Percentiles rank a stretch among this genome's conserved stretches.
phyloP scores from a whole-genome alignment of 495 filamentous ascomycete species.

The Tuber indicum region DNA sequence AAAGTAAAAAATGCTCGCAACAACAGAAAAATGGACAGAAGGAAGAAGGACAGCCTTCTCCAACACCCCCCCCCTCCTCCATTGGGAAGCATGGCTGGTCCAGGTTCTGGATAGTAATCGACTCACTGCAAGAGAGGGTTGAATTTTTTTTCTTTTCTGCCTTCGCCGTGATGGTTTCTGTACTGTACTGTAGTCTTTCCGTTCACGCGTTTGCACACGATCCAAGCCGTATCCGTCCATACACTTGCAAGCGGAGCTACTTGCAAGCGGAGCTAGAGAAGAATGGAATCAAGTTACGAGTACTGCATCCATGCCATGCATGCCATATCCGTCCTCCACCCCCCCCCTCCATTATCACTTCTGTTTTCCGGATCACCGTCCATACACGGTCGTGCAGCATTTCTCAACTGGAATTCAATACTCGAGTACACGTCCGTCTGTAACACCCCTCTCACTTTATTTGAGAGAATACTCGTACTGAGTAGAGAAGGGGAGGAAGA shows the following conservation, averaged over 20 bases:
- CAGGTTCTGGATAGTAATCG: conserved; percentile 17
- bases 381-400: conserved; percentile 24
- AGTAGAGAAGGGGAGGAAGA: neutral
- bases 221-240: no score
- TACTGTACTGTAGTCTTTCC: conserved; percentile 7
- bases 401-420: conserved; percentile 26
- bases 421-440: conserved; percentile 23
- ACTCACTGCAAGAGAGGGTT: conserved; percentile 17
- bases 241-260: neutral
- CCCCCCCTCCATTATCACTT: neutral
- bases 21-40: neutral
- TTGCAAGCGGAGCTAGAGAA: conserved; percentile 6
- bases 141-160: conserved; percentile 15
- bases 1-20: neutral
- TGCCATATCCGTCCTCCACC: conserved; percentile 10
- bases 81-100: conserved; percentile 18
- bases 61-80: neutral
- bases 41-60: neutral
- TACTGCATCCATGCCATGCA: conserved; percentile 9
- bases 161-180: conserved; percentile 16
- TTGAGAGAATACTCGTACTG: neutral
- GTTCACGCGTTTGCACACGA: conserved; percentile 7
- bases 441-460: conserved; percentile 11
- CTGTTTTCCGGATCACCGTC: conserved; percentile 8
- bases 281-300: conserved; percentile 16